phyloP scores from a whole-genome alignment of 2,329 filamentous ascomycete species.

The Claviceps pusilla region DNA sequence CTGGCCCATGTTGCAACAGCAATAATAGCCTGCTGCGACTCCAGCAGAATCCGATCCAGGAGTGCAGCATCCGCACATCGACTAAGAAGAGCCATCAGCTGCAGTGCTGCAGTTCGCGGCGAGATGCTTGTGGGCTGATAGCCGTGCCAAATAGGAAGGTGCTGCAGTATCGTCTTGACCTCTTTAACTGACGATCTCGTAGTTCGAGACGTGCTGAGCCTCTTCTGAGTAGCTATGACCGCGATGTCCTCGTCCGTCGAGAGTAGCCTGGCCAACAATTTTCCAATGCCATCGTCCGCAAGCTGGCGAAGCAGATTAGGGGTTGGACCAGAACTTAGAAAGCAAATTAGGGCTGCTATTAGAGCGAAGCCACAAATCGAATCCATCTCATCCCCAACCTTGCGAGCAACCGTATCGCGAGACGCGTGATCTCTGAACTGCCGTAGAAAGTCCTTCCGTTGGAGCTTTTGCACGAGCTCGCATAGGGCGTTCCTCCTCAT shows the following conservation, averaged over 20 bases:
- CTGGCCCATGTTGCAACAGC: constrained; percentile 11
- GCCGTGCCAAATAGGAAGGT: constrained; percentile 46
- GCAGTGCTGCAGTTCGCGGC: constrained; percentile 48
- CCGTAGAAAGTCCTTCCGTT: constrained; percentile 46
- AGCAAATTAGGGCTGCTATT: constrained; percentile 44
- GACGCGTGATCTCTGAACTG: constrained; percentile 63
- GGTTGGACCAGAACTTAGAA: constrained; percentile 46
- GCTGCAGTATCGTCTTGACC: constrained; percentile 37
- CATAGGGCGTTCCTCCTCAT: constrained; percentile 43
- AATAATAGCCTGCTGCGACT: constrained; percentile 14
- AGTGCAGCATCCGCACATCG: constrained; percentile 14
- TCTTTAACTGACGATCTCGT: constrained; percentile 40
- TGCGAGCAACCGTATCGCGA: constrained; percentile 51
- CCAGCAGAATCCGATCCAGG: constrained; percentile 15
- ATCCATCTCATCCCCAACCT: constrained; percentile 45
- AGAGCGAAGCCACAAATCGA: constrained; percentile 47
- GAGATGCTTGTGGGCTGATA: constrained; percentile 36
- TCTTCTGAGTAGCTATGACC: constrained; percentile 47
- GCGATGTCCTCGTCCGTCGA: constrained; percentile 37
- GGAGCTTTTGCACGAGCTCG: constrained; percentile 44
- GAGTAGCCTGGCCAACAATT: constrained; percentile 42
- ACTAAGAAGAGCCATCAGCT: constrained; percentile 37
- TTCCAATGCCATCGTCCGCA: constrained; percentile 35
- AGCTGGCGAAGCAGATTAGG: constrained; percentile 44
- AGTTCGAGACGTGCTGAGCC: constrained; percentile 53